Base-by-base conservation (phyloP, 768 basidiomycete genomes). In the Termitomyces sp. region DNA sequence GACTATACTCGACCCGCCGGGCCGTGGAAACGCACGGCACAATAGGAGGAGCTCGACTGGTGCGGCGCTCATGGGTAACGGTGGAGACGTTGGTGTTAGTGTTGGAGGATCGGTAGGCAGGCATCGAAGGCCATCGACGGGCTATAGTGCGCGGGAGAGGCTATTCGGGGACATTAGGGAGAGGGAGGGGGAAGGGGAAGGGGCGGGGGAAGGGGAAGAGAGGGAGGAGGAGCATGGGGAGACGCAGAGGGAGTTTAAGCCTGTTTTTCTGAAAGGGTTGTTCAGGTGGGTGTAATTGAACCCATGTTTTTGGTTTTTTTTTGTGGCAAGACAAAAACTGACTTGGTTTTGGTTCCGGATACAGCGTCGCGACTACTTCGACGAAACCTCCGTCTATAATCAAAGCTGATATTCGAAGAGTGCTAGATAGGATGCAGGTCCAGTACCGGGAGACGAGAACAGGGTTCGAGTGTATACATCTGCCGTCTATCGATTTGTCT, bases 391-490 rank as follows among this genome's bases (percentile, higher is more conserved):
- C 93, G 5, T 71, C 80, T 14, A 77, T 82, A 9, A 86, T 98
- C 72, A 90, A 92, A 70, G 73, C 78, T 56, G 96, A 98, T 70
- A 87, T 99, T 61, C 79, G 81, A 49, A 81, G 83, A 12, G 95
- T 97, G 1, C 79, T 98, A 40, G 91, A 95, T 64, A 83, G 95
- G 47, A 93, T 98, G 85, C 94, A 95, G 60, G 89, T 99, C 33
- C 92, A 94, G 70, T 94, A 97, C 68, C 83, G 93, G 41, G 90
- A 94, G 69, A 93, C 83, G 62, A 91, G 87, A 72, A 78, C 84
- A 56, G 97, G 96, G 2, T 98, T 93, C 68, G 96, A 99, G 69
- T 99, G 97, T 73, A 90, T 96, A 23, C 94, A 99, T 68, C 71
- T 91, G 31, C 96, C 96, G 0, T 94, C 92, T 30, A 98, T 98